Evolutionary conservation across 2,329 filamentous ascomycete species (phyloP).

Genomic region (Aureobasidium lini): DNA sequence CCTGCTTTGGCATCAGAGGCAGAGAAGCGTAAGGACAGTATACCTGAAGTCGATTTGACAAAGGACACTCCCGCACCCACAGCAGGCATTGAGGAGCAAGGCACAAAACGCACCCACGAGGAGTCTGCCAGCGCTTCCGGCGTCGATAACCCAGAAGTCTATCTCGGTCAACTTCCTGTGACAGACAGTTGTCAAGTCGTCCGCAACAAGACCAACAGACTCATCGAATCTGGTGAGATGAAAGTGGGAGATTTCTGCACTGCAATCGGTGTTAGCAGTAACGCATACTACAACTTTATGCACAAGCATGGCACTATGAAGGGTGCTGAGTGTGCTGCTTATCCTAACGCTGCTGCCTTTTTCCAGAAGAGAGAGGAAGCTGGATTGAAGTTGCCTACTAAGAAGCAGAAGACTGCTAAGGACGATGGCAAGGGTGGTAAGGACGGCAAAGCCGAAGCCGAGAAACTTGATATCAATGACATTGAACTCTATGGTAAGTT

Average conservation of each 20-base stretch:
- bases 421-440: constrained; percentile 22
- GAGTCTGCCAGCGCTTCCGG: not conserved
- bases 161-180: not conserved
- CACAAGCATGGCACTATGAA: constrained; percentile 35
- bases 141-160: not conserved
- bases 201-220: constrained; percentile 31
- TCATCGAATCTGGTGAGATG: constrained; percentile 40
- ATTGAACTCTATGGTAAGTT: constrained; percentile 16
- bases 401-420: constrained; percentile 25
- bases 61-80: not conserved
- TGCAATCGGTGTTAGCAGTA: constrained; percentile 29
- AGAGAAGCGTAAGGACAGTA: not conserved
- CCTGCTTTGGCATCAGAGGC: not conserved
- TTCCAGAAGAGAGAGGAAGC: constrained; percentile 47
- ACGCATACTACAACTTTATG: constrained; percentile 40
- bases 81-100: not conserved
- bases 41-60: not conserved
- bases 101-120: not conserved
- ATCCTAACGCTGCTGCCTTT: constrained; percentile 25
- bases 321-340: constrained; percentile 24
- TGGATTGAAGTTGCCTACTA: constrained; percentile 33
- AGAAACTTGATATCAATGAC: constrained; percentile 10
- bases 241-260: constrained; percentile 37
- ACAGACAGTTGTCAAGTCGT: not conserved
- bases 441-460: not conserved